Percentiles rank a stretch among this genome's conserved stretches.
Conservation (phyloP, 768 basidiomycete genomes). For the Psilocybe cubensis region DNA sequence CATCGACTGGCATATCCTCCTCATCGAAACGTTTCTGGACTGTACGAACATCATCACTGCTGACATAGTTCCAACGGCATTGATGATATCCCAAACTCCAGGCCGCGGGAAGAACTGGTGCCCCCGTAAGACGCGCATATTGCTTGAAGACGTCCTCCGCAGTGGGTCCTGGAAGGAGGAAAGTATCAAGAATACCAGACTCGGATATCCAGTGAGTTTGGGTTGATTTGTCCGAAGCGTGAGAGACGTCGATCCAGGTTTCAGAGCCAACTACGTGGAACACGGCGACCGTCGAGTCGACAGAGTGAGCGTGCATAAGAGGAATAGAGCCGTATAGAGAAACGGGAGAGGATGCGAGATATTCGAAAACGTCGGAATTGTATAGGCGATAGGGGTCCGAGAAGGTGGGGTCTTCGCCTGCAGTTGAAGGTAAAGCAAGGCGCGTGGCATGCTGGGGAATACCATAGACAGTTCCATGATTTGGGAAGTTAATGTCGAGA, state of each 20-base stretch:
- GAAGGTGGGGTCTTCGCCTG: conserved; percentile 76
- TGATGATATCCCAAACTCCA: conserved; percentile 97
- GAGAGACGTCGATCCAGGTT: conserved; percentile 92
- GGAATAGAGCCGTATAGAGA: conserved; percentile 93
- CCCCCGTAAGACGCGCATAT: conserved; percentile 85
- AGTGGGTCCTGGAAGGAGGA: conserved; percentile 91
- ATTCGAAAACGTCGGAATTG: conserved; percentile 97
- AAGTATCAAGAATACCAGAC: conserved; percentile 93
- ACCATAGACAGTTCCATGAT: conserved; percentile 89
- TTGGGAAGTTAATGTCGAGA: conserved; percentile 92
- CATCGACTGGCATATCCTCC: conserved; percentile 93
- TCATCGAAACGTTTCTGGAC: conserved; percentile 92
- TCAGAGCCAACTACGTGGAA: conserved; percentile 90
- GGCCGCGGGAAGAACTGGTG: conserved; percentile 84
- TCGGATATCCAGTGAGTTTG: conserved; percentile 98
- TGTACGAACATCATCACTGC: conserved; percentile 81
- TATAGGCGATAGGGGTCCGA: conserved; percentile 93
- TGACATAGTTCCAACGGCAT: conserved; percentile 98
- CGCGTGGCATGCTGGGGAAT: conserved; percentile 96
- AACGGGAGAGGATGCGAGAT: conserved; percentile 76
- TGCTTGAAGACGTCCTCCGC: conserved; percentile 83
- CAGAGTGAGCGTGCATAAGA: conserved; percentile 90
- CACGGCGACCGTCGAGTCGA: conserved; percentile 85
- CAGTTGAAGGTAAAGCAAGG: conserved; percentile 86
- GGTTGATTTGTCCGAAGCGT: conserved; percentile 66